Evolutionary conservation across 2,329 filamentous ascomycete species (phyloP), one percentile per base, ranked within the genome.

Genomic region (Sordariomycetes sp.): DNA sequence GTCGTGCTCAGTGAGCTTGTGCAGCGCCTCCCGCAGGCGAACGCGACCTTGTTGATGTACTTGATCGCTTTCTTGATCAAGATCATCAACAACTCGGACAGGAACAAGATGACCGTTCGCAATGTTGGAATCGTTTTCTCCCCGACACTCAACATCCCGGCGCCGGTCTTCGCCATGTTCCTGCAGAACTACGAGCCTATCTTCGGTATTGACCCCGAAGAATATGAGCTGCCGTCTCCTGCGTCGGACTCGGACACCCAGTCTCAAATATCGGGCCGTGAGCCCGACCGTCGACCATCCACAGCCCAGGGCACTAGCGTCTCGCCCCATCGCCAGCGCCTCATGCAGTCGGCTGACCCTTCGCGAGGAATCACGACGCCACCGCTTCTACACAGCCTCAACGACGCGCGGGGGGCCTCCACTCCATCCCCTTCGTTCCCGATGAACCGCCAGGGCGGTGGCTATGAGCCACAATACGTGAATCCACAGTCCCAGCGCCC

Each of bases 121-220:
- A 99, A 99, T 67, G 90, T 99, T 58, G 93, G 94, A 62, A 97
- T 99, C 65, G 93, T 99, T 59, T 99, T 99, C 71, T 96, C 94
- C 18, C 94, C 94, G 0, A 97, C 94, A 0, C 80, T 99, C 58
- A 97, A 97, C 70, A 96, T 99, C 51, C 93, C 94, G 0, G 91
- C 91, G 0, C 92, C 93, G 0, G 87, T 99, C 12, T 97, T 99
- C 69, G 91, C 92, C 3, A 81, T 95, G 70, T 94, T 99, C 71
- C 79, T 99, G 59, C 92, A 94, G 62, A 92, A 97, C 66, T 97
- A 90, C 68, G 81, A 88, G 62, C 82, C 80, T 50, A 93, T 99
- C 54, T 99, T 97, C 68, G 87, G 88, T 22, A 79, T 86, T 53
- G 77, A 83, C 20, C 80, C 88, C 0, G 83, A 87, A 63, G 78